Evolutionary conservation across 2,329 filamentous ascomycete genomes (phyloP).

Genomic region (Zalaria obscura): DNA sequence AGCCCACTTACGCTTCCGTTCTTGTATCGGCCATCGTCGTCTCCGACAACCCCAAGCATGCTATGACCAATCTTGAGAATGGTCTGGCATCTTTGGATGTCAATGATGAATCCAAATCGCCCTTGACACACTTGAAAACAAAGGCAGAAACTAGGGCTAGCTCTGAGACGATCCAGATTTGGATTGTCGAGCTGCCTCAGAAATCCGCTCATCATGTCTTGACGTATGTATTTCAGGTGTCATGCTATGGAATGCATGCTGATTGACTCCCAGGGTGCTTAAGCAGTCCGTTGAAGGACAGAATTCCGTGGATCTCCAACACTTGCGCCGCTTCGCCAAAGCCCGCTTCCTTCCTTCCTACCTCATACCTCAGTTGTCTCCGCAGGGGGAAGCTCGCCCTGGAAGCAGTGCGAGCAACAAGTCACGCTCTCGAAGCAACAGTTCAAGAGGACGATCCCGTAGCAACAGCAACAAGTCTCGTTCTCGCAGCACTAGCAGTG

Average conservation of each 20-base stretch:
- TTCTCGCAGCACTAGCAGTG: conserved; percentile 6
- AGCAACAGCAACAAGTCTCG: conserved; percentile 4
- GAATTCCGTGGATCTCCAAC: conserved; percentile 30
- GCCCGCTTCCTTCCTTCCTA: conserved; percentile 19
- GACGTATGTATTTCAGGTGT: conserved; percentile 38
- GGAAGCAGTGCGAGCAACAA: conserved; percentile 1
- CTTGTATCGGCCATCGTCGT: background rate
- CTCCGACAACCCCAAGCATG: conserved; percentile 7
- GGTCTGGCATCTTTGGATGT: background rate
- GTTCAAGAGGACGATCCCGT: conserved; percentile 2
- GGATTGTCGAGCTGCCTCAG: conserved; percentile 58
- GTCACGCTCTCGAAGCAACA: conserved; percentile 5
- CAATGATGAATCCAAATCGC: background rate
- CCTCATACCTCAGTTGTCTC: background rate
- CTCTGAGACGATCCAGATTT: conserved; percentile 43
- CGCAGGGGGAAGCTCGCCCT: background rate
- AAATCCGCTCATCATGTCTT: conserved; percentile 60
- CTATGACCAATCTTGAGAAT: background rate
- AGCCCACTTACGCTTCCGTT: background rate
- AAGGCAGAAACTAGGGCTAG: conserved; percentile 35
- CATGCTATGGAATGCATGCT: no score
- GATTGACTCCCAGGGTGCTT: conserved; percentile 22
- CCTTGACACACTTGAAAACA: conserved; percentile 28
- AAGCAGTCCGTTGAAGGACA: conserved; percentile 29
- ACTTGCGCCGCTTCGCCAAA: conserved; percentile 66